Percentiles rank a stretch among this genome's conserved stretches.
Evolutionary conservation across 2,329 filamentous ascomycete genomes (phyloP).

Genomic region (Hyphodiscus sp.): DNA sequence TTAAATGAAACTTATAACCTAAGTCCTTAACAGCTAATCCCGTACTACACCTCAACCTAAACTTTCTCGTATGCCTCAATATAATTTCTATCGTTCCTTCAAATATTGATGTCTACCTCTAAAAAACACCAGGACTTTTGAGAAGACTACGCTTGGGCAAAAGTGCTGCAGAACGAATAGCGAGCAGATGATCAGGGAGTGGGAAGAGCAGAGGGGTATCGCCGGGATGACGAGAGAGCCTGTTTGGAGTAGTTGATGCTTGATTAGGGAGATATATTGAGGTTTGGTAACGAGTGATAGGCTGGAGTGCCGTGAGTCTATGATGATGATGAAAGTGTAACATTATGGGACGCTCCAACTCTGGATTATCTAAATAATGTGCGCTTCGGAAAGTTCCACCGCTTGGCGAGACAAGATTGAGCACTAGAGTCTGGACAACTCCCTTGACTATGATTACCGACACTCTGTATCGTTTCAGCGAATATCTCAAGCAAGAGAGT

Average conservation of each 20-base stretch:
- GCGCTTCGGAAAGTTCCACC: too few relatives aligned
- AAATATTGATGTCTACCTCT: conserved; percentile 14
- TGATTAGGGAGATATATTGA: neutral
- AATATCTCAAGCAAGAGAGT: too few relatives aligned
- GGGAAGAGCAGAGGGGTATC: conserved; percentile 12
- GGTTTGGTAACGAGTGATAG: neutral
- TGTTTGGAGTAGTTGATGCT: neutral
- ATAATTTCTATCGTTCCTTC: neutral
- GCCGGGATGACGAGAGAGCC: neutral
- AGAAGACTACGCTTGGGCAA: conserved; percentile 6
- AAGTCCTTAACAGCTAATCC: neutral
- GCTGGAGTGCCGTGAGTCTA: neutral
- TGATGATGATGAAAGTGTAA: neutral
- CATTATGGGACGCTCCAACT: too few relatives aligned
- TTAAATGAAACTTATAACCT: neutral
- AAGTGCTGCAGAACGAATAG: neutral
- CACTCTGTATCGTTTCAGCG: too few relatives aligned
- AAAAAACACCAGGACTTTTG: conserved; percentile 7
- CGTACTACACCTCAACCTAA: neutral
- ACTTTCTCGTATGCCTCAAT: neutral
- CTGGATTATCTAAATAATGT: too few relatives aligned
- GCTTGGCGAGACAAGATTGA: too few relatives aligned
- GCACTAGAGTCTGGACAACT: too few relatives aligned
- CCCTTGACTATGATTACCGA: too few relatives aligned
- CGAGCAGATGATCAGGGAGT: conserved; percentile 2